Evolutionary conservation across 208 protist genomes (phyloP).

Genomic region (Porcisia deanei): DNA sequence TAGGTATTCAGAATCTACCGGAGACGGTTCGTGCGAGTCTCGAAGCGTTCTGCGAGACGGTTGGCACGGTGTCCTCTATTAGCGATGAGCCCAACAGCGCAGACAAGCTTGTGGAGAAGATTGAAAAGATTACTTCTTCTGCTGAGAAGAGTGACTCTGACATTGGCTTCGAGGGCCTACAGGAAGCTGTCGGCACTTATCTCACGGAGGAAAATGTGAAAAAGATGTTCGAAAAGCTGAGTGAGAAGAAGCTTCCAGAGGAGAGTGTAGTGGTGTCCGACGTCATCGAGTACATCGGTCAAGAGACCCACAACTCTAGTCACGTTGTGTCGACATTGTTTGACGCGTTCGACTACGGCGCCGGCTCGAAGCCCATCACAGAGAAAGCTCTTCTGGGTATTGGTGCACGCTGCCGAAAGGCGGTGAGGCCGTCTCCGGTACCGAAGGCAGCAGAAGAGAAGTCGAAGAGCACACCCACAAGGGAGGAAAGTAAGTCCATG

Average conservation of each 20-base stretch:
- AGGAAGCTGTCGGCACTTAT: conserved; percentile 67
- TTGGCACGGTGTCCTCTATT: conserved; percentile 66
- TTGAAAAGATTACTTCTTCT: conserved; percentile 74
- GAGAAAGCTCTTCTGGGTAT: conserved; percentile 77
- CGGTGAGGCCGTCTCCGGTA: conserved; percentile 18
- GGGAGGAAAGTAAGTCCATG: conserved; percentile 6
- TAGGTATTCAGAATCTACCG: conserved; percentile 89
- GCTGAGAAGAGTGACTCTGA: conserved; percentile 80
- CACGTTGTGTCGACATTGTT: conserved; percentile 90
- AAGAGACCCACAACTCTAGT: conserved; percentile 84
- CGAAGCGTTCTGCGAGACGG: conserved; percentile 84
- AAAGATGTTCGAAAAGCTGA: conserved; percentile 78
- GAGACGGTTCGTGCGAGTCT: conserved; percentile 79
- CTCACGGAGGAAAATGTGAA: conserved; percentile 83
- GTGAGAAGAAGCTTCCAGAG: conserved; percentile 72
- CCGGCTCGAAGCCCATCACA: conserved; percentile 80
- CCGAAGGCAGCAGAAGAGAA: conserved; percentile 30
- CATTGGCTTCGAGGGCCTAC: conserved; percentile 67
- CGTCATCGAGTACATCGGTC: conserved; percentile 83
- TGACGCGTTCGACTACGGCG: conserved; percentile 88
- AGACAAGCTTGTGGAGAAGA: conserved; percentile 76
- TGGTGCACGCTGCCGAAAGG: conserved; percentile 81
- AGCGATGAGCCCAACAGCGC: conserved; percentile 56
- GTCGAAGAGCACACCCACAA: conserved; percentile 4
- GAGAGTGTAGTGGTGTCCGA: conserved; percentile 82